Conservation (phyloP, 495 filamentous ascomycete species). For the Opeltia flavorubescens region DNA sequence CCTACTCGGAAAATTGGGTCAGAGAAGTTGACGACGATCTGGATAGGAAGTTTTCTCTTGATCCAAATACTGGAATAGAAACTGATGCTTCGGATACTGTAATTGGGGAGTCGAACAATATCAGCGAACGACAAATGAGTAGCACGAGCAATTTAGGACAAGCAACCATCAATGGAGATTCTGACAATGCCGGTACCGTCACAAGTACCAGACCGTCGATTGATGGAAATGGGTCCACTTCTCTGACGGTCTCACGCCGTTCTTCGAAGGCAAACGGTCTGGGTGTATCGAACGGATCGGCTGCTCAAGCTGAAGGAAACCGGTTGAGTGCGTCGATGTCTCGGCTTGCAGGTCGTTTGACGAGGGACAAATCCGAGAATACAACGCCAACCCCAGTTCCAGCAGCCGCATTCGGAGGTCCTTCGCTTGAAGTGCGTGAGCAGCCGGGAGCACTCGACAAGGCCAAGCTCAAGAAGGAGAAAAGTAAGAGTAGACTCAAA, state of each 20-base stretch:
- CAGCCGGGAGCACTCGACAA: constrained; percentile 24
- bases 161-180: constrained; percentile 26
- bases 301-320: constrained; percentile 52
- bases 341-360: constrained; percentile 42
- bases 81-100: constrained; percentile 19
- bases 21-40: constrained; percentile 15
- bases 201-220: constrained; percentile 24
- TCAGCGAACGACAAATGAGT: no score
- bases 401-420: constrained; percentile 16
- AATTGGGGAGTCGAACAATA: no score
- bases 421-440: constrained; percentile 18
- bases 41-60: constrained; percentile 14
- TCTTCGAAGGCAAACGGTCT: constrained; percentile 36
- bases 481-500: constrained; percentile 22
- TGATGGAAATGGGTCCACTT: constrained; percentile 33
- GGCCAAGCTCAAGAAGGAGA: constrained; percentile 30
- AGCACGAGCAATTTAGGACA: no score
- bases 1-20: constrained; percentile 32
- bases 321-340: constrained; percentile 53
- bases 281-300: constrained; percentile 37
- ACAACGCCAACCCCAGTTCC: constrained; percentile 8
- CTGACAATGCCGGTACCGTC: constrained; percentile 20
- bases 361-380: constrained; percentile 26
- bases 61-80: constrained; percentile 8
- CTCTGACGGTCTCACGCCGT: constrained; percentile 40